Evolutionary conservation across 768 basidiomycete genomes (phyloP), one percentile per base, ranked within the genome.

Genomic region (Hebeloma cylindrosporum): DNA sequence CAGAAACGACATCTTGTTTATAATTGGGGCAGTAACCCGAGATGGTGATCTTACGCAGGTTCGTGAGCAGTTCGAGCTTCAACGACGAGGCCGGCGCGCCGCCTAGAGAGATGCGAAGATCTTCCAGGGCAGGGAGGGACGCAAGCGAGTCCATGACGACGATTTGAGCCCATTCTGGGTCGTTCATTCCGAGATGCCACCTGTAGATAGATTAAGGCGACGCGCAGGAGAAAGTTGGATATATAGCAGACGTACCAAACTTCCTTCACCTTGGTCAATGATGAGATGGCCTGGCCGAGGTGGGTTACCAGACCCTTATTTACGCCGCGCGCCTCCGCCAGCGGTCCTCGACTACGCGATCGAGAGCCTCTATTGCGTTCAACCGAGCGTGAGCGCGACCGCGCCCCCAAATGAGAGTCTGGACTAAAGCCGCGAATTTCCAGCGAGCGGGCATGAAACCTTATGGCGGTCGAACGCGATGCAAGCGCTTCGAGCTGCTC

Each of bases 71-170:
- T 30, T 53, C 55, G 14, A 57, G 40, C 8, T 40, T 50, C 6
- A 57, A 29, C 5, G 55, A 48, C 3, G 49, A 21, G 5, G 55
- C 48, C 2, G 46, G 27, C 1, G 43, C 55, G 2, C 55, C 55
- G 4, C 51, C 55, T 6, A 57, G 40, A 11, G 55, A 57, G 8
- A 57, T 48, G 10, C 50, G 49, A 4, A 57, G 40, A 5, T 48
- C 46, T 14, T 40, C 31, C 5, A 57, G 43, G 27, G 34, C 43
- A 1, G 55, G 55, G 22, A 57, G 44, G 9, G 51, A 48, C 3
- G 47, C 43, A 13, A 57, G 55, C 7, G 52, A 47, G 30, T 57
- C 55, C 55, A 57, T 57, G 2, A 57, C 55, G 18, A 53, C 51
- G 16, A 51, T 51, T 34, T 57, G 47, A 9, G 44, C 49, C 55